Percentiles rank a stretch among this genome's conserved stretches.
Conservation (phyloP, 78 protist species). For the Protostelium mycophagum region DNA sequence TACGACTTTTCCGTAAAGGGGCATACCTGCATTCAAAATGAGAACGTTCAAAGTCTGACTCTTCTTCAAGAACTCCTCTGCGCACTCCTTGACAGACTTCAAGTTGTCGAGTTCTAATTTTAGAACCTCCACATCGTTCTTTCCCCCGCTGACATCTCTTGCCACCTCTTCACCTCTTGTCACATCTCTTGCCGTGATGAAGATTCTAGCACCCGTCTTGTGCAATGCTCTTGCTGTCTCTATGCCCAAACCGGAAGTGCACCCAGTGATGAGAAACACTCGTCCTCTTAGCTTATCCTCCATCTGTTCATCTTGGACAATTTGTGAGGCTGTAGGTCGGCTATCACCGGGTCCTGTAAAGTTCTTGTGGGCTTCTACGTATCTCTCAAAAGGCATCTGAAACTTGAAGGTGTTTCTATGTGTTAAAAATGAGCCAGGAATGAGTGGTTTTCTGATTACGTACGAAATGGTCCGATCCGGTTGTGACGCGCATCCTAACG, state of each 20-base stretch:
- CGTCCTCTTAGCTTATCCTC: neutral
- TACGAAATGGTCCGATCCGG: too few relatives aligned
- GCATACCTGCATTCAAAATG: neutral
- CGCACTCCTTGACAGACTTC: neutral
- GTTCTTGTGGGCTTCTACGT: too few relatives aligned
- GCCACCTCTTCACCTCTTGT: neutral
- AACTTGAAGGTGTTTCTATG: too few relatives aligned
- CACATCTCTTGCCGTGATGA: neutral
- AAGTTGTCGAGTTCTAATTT: neutral
- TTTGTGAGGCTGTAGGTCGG: neutral
- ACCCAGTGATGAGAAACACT: neutral
- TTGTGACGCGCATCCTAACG: too few relatives aligned
- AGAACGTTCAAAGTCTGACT: neutral
- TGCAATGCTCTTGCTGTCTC: neutral
- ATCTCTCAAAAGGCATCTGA: too few relatives aligned
- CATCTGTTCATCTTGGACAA: neutral
- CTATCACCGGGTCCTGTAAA: neutral
- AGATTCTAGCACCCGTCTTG: neutral
- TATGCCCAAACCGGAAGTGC: neutral
- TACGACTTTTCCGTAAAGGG: too few relatives aligned
- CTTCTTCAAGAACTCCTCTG: neutral
- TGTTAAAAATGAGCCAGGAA: too few relatives aligned
- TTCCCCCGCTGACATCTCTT: neutral
- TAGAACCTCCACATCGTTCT: neutral
- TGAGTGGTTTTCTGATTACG: too few relatives aligned